Conservation (phyloP, 805 yeast species). For the Candida piceae region DNA sequence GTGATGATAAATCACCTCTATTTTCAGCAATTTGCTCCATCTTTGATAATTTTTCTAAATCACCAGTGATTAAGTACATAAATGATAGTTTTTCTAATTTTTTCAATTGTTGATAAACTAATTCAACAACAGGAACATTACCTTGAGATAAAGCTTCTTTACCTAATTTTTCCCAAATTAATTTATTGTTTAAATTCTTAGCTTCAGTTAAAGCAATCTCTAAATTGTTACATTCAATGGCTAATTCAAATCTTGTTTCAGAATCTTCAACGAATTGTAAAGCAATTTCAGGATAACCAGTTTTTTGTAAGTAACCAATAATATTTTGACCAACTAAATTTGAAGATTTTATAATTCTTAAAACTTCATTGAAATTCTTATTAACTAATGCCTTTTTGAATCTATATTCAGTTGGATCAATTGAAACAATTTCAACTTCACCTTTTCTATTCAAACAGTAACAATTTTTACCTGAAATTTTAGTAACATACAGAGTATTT, state of each 20-base stretch:
- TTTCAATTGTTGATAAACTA: constrained; percentile 82
- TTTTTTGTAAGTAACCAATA: constrained; percentile 87
- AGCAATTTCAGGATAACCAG: constrained; percentile 97
- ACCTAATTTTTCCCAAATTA: constrained; percentile 78
- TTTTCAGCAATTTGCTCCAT: constrained; percentile 89
- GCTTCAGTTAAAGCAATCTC: constrained; percentile 88
- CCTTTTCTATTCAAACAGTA: constrained; percentile 84
- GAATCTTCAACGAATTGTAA: constrained; percentile 95
- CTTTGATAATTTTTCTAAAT: constrained; percentile 62
- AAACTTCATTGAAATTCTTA: constrained; percentile 86
- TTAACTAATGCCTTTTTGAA: constrained; percentile 90
- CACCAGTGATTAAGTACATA: constrained; percentile 82
- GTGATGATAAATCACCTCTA: constrained; percentile 73
- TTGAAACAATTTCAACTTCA: constrained; percentile 66
- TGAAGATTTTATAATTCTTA: constrained; percentile 81
- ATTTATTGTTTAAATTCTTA: constrained; percentile 57
- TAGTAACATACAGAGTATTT: constrained; percentile 77
- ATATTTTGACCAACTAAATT: constrained; percentile 96
- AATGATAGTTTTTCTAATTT: constrained; percentile 86
- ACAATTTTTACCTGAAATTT: constrained; percentile 63
- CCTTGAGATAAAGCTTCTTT: constrained; percentile 89
- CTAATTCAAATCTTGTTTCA: constrained; percentile 91
- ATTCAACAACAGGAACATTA: constrained; percentile 76
- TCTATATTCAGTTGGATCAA: constrained; percentile 96
- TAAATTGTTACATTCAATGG: constrained; percentile 88